Evolutionary conservation across 768 basidiomycete species (phyloP).

Genomic region (Phylloporus arenicola): DNA sequence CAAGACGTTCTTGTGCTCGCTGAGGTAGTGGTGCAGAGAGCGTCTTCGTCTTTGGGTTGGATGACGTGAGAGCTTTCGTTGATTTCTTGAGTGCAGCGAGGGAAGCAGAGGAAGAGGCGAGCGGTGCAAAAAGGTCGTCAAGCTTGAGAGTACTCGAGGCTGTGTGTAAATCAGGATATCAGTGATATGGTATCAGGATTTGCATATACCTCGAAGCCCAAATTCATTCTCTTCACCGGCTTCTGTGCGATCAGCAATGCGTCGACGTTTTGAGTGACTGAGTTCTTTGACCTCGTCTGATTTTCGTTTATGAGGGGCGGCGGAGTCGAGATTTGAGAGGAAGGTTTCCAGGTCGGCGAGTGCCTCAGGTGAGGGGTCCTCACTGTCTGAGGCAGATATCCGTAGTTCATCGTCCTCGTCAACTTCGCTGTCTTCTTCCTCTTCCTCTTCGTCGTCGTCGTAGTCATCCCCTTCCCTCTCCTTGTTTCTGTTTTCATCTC

Average conservation of each 20-base stretch:
- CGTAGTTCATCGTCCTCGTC: constrained; percentile 42
- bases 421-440: constrained; percentile 29
- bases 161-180: background rate
- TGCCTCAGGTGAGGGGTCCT: constrained; percentile 48
- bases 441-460: background rate
- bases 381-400: constrained; percentile 44
- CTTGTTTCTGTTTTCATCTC: constrained; percentile 34
- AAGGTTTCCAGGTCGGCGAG: constrained; percentile 68
- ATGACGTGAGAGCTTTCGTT: constrained; percentile 55
- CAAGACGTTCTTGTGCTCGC: constrained; percentile 81
- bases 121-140: constrained; percentile 72
- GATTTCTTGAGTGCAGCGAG: constrained; percentile 66
- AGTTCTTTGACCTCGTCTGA: constrained; percentile 21
- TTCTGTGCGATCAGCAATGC: constrained; percentile 68
- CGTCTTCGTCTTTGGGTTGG: constrained; percentile 50
- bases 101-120: constrained; percentile 53
- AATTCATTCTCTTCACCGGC: constrained; percentile 82
- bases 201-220: constrained; percentile 45
- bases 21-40: constrained; percentile 83
- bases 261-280: constrained; percentile 46
- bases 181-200: background rate
- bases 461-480: constrained; percentile 26
- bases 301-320: constrained; percentile 55
- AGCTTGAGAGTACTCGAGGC: constrained; percentile 50
- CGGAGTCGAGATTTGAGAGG: constrained; percentile 57